These are phyloP conservation scores for Aspergillus sp. DNA, from an alignment of 2,329 filamentous ascomycete species.

Conservation along the genomic window DNA sequence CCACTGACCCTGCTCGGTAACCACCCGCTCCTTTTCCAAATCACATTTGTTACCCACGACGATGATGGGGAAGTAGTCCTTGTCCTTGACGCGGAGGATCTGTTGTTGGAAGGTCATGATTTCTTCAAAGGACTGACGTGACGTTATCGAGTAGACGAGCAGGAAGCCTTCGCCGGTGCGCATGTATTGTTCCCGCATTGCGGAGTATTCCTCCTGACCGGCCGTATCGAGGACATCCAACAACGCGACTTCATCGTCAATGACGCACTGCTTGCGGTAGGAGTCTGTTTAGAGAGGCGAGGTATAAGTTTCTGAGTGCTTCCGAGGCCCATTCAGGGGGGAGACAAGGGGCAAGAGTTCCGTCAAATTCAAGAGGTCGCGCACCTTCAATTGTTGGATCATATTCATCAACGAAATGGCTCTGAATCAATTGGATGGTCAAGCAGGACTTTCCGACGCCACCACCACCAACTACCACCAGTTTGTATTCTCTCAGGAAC, in stretches of 20 bases:
- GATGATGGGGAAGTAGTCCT: conserved; percentile 99
- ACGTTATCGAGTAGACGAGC: conserved; percentile 97
- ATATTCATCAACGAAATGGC: conserved; percentile 99
- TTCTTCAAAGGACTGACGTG: conserved; percentile 95
- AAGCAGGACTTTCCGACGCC: conserved; percentile 99
- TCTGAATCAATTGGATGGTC: conserved; percentile 93
- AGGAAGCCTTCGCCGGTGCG: conserved; percentile 96
- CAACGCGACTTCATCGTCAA: conserved; percentile 95
- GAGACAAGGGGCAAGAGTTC: not conserved
- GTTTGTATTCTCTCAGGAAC: conserved; percentile 89
- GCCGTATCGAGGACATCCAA: conserved; percentile 98
- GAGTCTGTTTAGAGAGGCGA: conserved; percentile 64
- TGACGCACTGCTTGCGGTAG: conserved; percentile 99
- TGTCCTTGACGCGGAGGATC: conserved; percentile 97
- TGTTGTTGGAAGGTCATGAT: conserved; percentile 99
- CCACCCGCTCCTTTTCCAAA: conserved; percentile 87
- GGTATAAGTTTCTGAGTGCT: not conserved
- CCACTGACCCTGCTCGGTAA: conserved; percentile 79
- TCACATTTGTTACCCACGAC: conserved; percentile 99
- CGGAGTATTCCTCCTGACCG: conserved; percentile 98
- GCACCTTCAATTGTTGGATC: conserved; percentile 96
- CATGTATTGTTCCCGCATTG: conserved; percentile 99
- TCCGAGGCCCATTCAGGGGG: not conserved
- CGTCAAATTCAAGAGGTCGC: conserved; percentile 11
- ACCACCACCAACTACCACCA: conserved; percentile 96